Conservation (phyloP, 495 filamentous ascomycete species). For the Chaetomium cochliodes region DNA sequence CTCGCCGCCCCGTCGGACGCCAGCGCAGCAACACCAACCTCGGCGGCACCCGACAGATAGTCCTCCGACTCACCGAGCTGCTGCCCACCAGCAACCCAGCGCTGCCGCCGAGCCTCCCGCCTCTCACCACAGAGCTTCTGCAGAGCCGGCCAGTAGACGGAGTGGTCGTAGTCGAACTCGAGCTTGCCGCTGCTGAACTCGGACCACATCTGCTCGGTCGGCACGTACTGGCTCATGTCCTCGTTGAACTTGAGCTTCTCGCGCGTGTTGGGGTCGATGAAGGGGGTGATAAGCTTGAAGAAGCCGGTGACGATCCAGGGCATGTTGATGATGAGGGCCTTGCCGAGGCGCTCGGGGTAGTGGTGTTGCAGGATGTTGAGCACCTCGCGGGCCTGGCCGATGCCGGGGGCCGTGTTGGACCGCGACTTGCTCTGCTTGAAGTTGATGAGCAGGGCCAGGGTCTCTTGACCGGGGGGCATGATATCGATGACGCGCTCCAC, state of each 20-base stretch:
- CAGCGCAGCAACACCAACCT: conserved; percentile 27
- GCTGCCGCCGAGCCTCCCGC: conserved; percentile 55
- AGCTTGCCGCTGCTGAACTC: conserved; percentile 61
- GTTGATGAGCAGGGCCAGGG: conserved; percentile 79
- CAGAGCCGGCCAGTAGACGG: conserved; percentile 84
- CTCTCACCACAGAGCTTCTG: conserved; percentile 62
- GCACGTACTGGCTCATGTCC: conserved; percentile 74
- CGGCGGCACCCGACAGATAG: conserved; percentile 53
- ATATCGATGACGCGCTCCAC: conserved; percentile 85
- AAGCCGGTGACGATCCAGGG: conserved; percentile 86
- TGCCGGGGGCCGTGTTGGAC: conserved; percentile 69
- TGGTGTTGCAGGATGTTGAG: conserved; percentile 89
- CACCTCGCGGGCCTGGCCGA: conserved; percentile 73
- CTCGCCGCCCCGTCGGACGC: background rate
- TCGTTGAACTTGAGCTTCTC: conserved; percentile 96
- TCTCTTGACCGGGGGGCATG: conserved; percentile 83
- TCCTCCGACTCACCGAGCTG: conserved; percentile 79
- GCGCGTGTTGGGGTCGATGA: conserved; percentile 88
- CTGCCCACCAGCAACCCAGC: conserved; percentile 79
- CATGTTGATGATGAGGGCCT: conserved; percentile 82
- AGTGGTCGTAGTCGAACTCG: conserved; percentile 85
- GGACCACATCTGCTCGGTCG: conserved; percentile 72
- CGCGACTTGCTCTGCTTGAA: conserved; percentile 69
- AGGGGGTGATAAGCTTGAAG: conserved; percentile 92
- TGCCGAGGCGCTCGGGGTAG: conserved; percentile 89